Base-by-base conservation (phyloP, 2,329 filamentous ascomycete species). In the Aspergillus ochraceus region DNA sequence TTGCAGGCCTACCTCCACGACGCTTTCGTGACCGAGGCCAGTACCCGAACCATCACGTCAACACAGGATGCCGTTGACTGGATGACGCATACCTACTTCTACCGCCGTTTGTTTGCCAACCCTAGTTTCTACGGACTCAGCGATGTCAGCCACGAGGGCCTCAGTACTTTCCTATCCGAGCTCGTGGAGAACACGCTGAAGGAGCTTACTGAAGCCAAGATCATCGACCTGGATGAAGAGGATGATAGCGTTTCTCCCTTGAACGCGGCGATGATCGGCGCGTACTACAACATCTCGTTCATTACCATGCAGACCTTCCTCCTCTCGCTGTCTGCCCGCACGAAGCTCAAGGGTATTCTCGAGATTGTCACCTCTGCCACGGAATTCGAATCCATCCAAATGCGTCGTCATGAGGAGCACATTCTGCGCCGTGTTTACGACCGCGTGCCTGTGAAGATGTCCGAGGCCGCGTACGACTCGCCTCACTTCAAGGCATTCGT, bases 221-320 rank as follows among this genome's bases (percentile, higher is more conserved):
- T 99, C 64, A 92, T 99, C 66, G 93, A 98, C 68, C 86, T 97
- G 52, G 94, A 98, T 65, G 93, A 97, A 71, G 92, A 96, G 53
- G 94, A 98, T 72, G 94, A 96, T 69, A 88, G 88, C 1, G 89
- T 98, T 49, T 86, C 90, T 19, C 93, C 95, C 14, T 86, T 97
- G 69, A 98, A 99, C 75, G 90, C 94, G 2, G 95, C 95, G 66
- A 97, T 97, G 91, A 98, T 99, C 71, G 92, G 91, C 10, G 92
- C 95, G 1, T 98, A 99, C 83, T 99, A 99, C 84, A 98, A 97
- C 77, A 97, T 99, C 71, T 97, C 94, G 6, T 98, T 97, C 79
- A 91, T 97, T 75, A 99, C 95, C 2, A 99, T 99, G 93, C 94
- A 99, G 79, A 99, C 95, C 0, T 94, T 99, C 83, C 82, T 99